phyloP scores from a whole-genome alignment of 768 basidiomycete species.

The Agaricus blazei region DNA sequence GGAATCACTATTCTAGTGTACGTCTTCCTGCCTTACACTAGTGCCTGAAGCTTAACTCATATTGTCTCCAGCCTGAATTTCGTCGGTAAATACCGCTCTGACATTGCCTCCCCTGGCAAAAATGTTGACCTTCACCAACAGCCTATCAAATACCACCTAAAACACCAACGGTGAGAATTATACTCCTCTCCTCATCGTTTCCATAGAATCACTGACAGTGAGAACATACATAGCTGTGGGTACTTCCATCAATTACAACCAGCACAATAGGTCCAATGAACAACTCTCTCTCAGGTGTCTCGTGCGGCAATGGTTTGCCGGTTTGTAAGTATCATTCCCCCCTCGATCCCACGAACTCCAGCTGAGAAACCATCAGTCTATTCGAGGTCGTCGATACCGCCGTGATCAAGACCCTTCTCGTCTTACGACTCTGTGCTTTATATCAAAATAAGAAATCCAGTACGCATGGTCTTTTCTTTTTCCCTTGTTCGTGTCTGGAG shows the following conservation, averaged over 20 bases:
- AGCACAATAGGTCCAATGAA: too few species aligned
- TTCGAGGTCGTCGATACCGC: slow-evolving; percentile 1
- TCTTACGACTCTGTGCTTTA: slow-evolving; percentile 1
- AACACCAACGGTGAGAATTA: background rate
- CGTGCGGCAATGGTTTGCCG: slow-evolving; percentile 3
- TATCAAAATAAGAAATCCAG: background rate
- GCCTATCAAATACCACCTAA: background rate
- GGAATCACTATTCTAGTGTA: slow-evolving; percentile 1
- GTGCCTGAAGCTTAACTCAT: background rate
- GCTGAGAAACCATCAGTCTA: background rate
- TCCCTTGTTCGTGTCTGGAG: background rate
- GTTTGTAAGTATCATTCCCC: background rate
- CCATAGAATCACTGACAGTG: background rate
- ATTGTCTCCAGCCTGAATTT: background rate
- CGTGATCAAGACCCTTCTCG: slow-evolving; percentile 6
- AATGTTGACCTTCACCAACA: background rate
- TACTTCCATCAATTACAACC: background rate
- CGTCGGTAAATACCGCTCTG: background rate
- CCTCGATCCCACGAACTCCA: background rate
- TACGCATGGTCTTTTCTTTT: background rate
- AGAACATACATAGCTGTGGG: background rate
- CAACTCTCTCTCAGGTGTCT: background rate
- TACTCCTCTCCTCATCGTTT: background rate
- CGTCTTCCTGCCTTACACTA: background rate
- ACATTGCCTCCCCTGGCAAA: too few species aligned